These are phyloP conservation scores for Exophiala dermatitidis DNA, from an alignment of 2,329 filamentous ascomycete genomes.

Conservation along the genomic window DNA sequence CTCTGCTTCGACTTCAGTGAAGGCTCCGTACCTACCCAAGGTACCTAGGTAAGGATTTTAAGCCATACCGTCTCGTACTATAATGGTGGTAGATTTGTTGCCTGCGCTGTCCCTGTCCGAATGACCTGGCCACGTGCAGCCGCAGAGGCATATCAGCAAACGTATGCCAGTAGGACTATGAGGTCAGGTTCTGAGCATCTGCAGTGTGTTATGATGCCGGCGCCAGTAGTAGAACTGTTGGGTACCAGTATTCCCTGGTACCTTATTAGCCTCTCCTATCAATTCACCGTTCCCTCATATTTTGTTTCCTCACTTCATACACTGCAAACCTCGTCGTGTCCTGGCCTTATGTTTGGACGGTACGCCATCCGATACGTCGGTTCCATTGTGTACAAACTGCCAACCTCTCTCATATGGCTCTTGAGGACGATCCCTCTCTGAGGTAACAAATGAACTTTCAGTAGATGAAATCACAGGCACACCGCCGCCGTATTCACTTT, in stretches of 20 bases:
- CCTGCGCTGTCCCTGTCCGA: not conserved
- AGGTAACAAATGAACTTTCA: slow-evolving; percentile 6
- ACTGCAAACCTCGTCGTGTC: not conserved
- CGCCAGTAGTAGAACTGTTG: too few species aligned
- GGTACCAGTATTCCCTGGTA: too few species aligned
- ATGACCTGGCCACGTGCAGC: too few species aligned
- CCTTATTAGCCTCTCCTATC: not conserved
- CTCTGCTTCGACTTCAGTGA: too few species aligned
- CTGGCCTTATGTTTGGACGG: slow-evolving; percentile 4
- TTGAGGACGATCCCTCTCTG: slow-evolving; percentile 8
- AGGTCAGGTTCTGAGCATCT: too few species aligned
- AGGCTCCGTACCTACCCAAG: too few species aligned
- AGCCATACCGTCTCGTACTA: too few species aligned
- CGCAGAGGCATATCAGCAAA: too few species aligned
- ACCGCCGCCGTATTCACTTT: slow-evolving; percentile 4
- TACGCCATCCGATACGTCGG: slow-evolving; percentile 19
- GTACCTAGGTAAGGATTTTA: too few species aligned
- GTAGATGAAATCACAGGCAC: slow-evolving; percentile 3
- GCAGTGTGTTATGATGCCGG: too few species aligned
- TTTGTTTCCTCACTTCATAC: not conserved
- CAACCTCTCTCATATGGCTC: slow-evolving; percentile 5
- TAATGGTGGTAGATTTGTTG: not conserved
- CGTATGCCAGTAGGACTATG: too few species aligned
- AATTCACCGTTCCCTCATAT: not conserved
- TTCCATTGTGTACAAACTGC: slow-evolving; percentile 4